Evolutionary conservation across 176 grass and related monocot genomes (phyloP).

Genomic region (Oryza punctata): DNA sequence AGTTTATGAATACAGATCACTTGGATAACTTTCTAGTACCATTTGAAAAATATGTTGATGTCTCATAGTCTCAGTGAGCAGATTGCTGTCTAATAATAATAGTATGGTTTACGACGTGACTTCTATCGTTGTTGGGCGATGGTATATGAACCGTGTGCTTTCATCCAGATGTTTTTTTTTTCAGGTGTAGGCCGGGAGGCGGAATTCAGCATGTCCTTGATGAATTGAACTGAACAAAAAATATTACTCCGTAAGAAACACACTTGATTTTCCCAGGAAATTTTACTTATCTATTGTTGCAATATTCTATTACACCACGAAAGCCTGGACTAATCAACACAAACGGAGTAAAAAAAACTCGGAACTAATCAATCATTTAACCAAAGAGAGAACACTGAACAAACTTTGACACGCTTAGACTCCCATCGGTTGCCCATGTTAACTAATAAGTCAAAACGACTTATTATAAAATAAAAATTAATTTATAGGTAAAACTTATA

Average conservation of each 20-base stretch:
- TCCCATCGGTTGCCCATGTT: no score
- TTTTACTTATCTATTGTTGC: neutral
- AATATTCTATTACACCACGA: neutral
- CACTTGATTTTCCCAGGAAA: neutral
- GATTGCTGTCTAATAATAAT: neutral
- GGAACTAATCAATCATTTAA: neutral
- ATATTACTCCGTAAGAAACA: no score
- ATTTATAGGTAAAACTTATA: no score
- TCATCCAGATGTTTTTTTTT: no score
- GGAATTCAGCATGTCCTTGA: no score
- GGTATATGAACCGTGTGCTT: no score
- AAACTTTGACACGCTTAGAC: no score
- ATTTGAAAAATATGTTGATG: neutral
- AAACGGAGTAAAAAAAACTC: neutral
- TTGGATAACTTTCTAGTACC: neutral
- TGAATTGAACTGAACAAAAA: no score
- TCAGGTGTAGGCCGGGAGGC: no score
- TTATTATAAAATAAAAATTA: no score
- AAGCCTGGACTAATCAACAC: neutral
- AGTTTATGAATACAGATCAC: slow-evolving; percentile 25
- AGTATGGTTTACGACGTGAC: no score
- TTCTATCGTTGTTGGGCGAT: neutral
- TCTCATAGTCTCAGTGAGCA: neutral
- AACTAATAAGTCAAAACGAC: no score
- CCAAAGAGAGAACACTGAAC: neutral